Evolutionary conservation across 148 eudicot genomes (phyloP).

Genomic region (Spergularia bocconei): DNA sequence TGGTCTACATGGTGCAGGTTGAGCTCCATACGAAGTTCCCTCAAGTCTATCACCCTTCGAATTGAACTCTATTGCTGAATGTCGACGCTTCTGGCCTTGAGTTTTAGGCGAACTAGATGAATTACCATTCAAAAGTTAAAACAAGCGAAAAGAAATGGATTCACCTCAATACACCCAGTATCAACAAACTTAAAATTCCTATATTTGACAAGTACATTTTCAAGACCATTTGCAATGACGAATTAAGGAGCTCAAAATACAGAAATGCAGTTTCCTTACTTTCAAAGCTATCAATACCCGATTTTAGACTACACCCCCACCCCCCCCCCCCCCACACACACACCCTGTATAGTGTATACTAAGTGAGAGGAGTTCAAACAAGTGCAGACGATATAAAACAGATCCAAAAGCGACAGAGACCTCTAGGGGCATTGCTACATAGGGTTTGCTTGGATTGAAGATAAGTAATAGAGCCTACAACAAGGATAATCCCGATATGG

Average conservation of each 20-base stretch:
- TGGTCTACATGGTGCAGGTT: constrained; percentile 68
- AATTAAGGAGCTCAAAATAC: background rate
- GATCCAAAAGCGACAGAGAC: too few species aligned
- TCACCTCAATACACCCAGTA: background rate
- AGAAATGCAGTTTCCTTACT: background rate
- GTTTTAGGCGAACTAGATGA: constrained; percentile 33
- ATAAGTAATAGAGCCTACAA: too few species aligned
- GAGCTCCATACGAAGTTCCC: constrained; percentile 36
- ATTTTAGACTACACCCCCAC: too few species aligned
- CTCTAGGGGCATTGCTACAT: too few species aligned
- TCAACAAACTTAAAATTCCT: background rate
- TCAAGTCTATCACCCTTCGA: constrained; percentile 36
- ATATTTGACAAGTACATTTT: background rate
- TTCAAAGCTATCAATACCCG: background rate
- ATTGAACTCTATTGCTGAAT: constrained; percentile 31
- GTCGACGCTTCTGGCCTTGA: constrained; percentile 59
- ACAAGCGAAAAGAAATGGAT: background rate
- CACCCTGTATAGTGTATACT: too few species aligned
- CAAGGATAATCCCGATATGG: too few species aligned
- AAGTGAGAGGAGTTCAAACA: too few species aligned
- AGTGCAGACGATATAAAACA: too few species aligned
- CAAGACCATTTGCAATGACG: background rate
- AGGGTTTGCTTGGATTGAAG: too few species aligned
- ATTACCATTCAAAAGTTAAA: constrained; percentile 27
- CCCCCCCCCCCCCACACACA: too few species aligned